Conservation (phyloP, 106 monocot genomes). For the Dactylorhiza incarnata region DNA sequence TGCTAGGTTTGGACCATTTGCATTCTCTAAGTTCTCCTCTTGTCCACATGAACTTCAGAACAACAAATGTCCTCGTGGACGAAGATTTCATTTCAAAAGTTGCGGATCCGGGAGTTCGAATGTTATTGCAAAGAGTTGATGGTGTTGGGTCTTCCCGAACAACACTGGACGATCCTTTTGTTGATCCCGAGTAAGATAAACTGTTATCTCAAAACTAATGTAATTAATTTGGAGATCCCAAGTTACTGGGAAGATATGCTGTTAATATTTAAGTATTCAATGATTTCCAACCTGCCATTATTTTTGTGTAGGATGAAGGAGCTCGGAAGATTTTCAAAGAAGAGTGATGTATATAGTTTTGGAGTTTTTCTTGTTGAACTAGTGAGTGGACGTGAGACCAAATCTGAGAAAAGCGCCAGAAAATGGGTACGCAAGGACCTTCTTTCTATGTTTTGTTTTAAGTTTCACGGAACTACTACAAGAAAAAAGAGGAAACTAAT, state of each 20-base stretch:
- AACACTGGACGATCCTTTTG: conserved; percentile 48
- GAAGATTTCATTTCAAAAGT: conserved; percentile 90
- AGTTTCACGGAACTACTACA: too few species aligned
- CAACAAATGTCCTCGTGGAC: conserved; percentile 81
- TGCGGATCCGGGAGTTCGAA: conserved; percentile 73
- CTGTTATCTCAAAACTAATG: not conserved
- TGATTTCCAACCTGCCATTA: not conserved
- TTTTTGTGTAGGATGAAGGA: conserved; percentile 42
- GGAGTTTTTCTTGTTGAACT: conserved; percentile 92
- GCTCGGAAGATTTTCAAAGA: conserved; percentile 42
- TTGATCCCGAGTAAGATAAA: conserved; percentile 64
- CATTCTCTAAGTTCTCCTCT: conserved; percentile 64
- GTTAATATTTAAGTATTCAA: not conserved
- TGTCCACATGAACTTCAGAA: conserved; percentile 85
- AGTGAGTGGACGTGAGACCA: conserved; percentile 56
- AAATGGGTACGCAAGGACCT: conserved; percentile 46
- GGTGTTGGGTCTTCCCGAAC: conserved; percentile 37
- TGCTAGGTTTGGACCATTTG: conserved; percentile 58
- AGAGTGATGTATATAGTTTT: conserved; percentile 93
- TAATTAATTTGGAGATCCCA: not conserved
- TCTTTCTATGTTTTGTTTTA: too few species aligned
- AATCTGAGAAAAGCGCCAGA: conserved; percentile 45
- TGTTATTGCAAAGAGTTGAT: conserved; percentile 43
- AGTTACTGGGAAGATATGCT: not conserved
- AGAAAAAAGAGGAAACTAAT: too few species aligned